phyloP scores from a whole-genome alignment of 1,284 basidiomycete species.

The Waitea zeae region DNA sequence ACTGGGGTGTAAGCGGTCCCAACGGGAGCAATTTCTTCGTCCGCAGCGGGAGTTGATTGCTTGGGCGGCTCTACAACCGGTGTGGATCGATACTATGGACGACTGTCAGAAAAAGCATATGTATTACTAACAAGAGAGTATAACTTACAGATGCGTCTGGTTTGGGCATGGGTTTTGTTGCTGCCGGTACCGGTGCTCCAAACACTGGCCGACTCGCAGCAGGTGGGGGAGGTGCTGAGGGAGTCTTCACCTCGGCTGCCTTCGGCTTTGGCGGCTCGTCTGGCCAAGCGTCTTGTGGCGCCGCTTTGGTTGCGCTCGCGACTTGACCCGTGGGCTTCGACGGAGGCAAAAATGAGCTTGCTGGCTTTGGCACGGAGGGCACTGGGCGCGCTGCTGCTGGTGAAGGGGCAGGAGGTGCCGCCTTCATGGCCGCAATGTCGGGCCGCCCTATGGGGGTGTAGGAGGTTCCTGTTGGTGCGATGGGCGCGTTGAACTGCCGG shows the following conservation, averaged over 20 bases:
- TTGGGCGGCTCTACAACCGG: too few species aligned
- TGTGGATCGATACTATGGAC: too few species aligned
- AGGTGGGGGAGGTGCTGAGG: constrained; percentile 25
- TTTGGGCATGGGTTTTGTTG: too few species aligned
- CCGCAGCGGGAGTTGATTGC: constrained; percentile 56
- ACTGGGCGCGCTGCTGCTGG: constrained; percentile 24
- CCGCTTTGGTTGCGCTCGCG: constrained; percentile 15
- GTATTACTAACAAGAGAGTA: too few species aligned
- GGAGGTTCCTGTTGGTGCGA: constrained; percentile 53
- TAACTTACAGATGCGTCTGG: too few species aligned
- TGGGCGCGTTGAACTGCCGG: constrained; percentile 36
- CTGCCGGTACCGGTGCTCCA: constrained; percentile 19
- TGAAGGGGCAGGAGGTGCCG: constrained; percentile 13
- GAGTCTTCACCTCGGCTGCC: constrained; percentile 30
- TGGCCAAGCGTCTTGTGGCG: constrained; percentile 39
- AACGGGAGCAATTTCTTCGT: constrained; percentile 69
- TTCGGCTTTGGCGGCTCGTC: constrained; percentile 33
- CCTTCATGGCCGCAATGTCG: constrained; percentile 45
- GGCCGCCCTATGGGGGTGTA: constrained; percentile 57
- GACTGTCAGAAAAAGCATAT: background rate
- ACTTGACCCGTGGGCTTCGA: too few species aligned
- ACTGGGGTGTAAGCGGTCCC: constrained; percentile 84
- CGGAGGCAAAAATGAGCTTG: constrained; percentile 15
- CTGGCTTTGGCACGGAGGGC: constrained; percentile 22
- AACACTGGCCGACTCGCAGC: constrained; percentile 29